Base-by-base conservation (phyloP, 495 filamentous ascomycete species). In the Parathielavia hyrcaniae region DNA sequence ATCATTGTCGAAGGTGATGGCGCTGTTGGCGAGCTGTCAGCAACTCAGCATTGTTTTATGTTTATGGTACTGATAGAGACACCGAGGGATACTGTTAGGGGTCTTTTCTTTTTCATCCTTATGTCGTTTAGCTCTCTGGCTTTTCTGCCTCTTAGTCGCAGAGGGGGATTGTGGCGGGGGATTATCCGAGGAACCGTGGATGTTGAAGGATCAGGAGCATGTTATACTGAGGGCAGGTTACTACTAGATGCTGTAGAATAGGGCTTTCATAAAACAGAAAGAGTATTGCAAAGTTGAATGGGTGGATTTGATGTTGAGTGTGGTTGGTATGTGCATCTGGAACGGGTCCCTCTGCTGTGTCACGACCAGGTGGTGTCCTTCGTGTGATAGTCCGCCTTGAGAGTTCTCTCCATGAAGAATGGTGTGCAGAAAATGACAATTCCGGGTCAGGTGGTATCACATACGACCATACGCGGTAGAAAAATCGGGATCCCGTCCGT, bases 241-340 rank as follows among this genome's bases (percentile, higher is more conserved):
- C 58, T 55, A 61, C 58, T 61, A 67, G 58, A 55, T 62, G 46
- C 60, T 67, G 64, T 60, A 65, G 56, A 65, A 59, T 64, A 67
- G 55, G 50, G 50, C 35, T 65, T 62, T 61, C 38, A 50, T 61
- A 60, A 47, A 54, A 59, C 55, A 52, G 45, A 32, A 53, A 36
- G 40, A 26, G 41, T 45, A 53, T 34, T 40, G 36, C 46, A 26
- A 39, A 13, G 12, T 35, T 26, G 22, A 20, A 2, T 38, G 17
- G 9, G 4, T 22, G 11, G 26, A 6, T 20, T 12, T 48, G 45
- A 11, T 32, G 13, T 32, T 46, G 44, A 16, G 22, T 14, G 0
- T 12, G 26, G 3, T 30, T 30, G 26, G 26, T 3, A 6, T 30
- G 26, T 30, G 26, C 6, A 30, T 30, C 6, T 30, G 26, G 6